Percentiles rank a stretch among this genome's conserved stretches.
Evolutionary conservation across 140 eudicot species (phyloP).

Genomic region (Senecio squalidus): DNA sequence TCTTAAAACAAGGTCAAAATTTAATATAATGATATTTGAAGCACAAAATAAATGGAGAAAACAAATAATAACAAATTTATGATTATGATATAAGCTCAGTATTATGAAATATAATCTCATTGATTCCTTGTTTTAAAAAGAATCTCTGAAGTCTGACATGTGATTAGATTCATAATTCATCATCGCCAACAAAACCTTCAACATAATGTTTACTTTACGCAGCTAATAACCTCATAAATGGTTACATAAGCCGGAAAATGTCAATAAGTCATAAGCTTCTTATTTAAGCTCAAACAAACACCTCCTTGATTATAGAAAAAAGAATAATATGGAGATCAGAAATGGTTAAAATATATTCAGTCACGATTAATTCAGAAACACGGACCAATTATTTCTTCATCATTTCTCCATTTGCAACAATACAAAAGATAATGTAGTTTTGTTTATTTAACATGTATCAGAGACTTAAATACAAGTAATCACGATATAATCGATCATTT

Average conservation of each 20-base stretch:
- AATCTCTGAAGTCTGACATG: conserved; percentile 44
- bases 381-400: conserved; percentile 55
- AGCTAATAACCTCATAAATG: no score
- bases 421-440: no score
- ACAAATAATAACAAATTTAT: no score
- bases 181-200: conserved; percentile 20
- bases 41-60: no score
- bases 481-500: conserved; percentile 30
- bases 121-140: conserved; percentile 8
- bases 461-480: conserved; percentile 35
- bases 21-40: no score
- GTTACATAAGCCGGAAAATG: no score
- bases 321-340: conserved; percentile 13
- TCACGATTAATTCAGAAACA: conserved; percentile 57
- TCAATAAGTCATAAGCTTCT: no score
- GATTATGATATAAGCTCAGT: conserved; percentile 32
- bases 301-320: no score
- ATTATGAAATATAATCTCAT: conserved; percentile 30
- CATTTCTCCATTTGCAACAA: conserved; percentile 34
- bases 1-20: no score
- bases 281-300: no score
- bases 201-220: no score
- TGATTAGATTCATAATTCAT: conserved; percentile 36
- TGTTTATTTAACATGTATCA: neutral
- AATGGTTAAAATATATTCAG: conserved; percentile 30